phyloP scores from a whole-genome alignment of 1,139 yeast genomes.

The Blastobotrys ciferrii region DNA sequence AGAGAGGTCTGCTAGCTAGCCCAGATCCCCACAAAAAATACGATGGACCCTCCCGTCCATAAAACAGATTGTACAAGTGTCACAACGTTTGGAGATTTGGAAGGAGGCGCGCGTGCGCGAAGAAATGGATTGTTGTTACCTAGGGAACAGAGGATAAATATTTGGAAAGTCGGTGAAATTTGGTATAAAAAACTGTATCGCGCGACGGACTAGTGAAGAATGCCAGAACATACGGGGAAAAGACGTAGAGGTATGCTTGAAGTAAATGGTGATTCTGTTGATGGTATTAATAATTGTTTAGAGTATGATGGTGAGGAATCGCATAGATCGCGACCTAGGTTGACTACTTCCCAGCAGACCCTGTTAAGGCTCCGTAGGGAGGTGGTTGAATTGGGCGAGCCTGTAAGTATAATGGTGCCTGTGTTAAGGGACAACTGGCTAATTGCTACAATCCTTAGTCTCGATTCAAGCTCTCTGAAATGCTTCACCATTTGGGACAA shows the following conservation, averaged over 20 bases:
- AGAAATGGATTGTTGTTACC: too few species aligned
- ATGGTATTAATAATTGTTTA: slow-evolving; percentile 2
- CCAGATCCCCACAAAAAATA: too few species aligned
- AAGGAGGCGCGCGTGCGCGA: background rate
- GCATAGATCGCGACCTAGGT: slow-evolving; percentile 18
- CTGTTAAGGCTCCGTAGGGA: slow-evolving; percentile 26
- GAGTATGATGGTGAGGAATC: slow-evolving; percentile 19
- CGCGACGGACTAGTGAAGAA: background rate
- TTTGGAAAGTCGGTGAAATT: background rate
- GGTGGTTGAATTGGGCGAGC: slow-evolving; percentile 35
- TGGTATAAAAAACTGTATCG: background rate
- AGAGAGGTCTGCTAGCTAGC: too few species aligned
- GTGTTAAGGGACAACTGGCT: slow-evolving; percentile 4
- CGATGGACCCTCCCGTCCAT: too few species aligned
- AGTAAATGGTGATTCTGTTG: too few species aligned
- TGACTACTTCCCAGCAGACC: slow-evolving; percentile 20
- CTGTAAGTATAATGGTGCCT: slow-evolving; percentile 22
- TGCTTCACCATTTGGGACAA: slow-evolving; percentile 56
- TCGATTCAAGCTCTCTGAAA: slow-evolving; percentile 26
- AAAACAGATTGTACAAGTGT: too few species aligned
- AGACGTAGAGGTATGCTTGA: slow-evolving; percentile 16
- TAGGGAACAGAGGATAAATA: background rate
- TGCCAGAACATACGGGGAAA: slow-evolving; percentile 14
- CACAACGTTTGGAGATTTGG: too few species aligned
- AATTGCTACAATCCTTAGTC: slow-evolving; percentile 13